Percentiles rank a stretch among this genome's conserved stretches.
These are phyloP conservation scores for Dothidotthia symphoricarpi DNA, from an alignment of 2,329 filamentous ascomycete species.

Conservation along the genomic window DNA sequence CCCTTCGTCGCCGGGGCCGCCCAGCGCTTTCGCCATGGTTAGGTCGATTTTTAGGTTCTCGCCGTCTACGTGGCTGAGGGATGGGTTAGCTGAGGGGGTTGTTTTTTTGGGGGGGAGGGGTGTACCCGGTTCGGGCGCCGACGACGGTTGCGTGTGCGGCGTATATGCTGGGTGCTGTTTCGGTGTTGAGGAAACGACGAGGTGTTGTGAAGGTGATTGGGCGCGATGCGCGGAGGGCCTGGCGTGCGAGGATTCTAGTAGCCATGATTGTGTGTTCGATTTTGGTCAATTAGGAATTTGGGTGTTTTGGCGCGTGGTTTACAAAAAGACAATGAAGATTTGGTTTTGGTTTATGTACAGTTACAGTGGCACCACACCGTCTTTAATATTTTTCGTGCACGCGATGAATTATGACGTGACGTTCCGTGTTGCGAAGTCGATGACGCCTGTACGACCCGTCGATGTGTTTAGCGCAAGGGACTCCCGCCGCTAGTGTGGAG, in stretches of 20 bases:
- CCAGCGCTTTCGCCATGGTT: conserved; percentile 47
- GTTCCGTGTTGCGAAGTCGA: no score
- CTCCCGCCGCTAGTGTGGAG: no score
- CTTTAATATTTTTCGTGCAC: no score
- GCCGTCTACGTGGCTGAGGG: conserved; percentile 30
- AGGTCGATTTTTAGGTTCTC: conserved; percentile 42
- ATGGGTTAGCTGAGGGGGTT: conserved; percentile 1
- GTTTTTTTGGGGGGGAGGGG: neutral
- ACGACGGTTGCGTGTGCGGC: conserved; percentile 41
- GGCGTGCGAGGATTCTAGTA: conserved; percentile 12
- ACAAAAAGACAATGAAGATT: no score
- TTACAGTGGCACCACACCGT: no score
- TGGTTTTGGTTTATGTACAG: no score
- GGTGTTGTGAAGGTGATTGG: conserved; percentile 1
- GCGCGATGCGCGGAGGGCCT: conserved; percentile 7
- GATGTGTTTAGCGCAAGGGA: no score
- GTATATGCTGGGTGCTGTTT: conserved; percentile 43
- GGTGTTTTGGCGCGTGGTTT: no score
- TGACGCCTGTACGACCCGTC: no score
- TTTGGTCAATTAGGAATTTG: no score
- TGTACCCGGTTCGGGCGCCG: conserved; percentile 40
- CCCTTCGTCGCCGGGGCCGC: conserved; percentile 42
- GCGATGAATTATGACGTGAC: no score
- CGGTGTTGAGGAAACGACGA: conserved; percentile 41
- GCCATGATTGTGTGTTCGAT: conserved; percentile 11